These are phyloP conservation scores for Hypholoma fasciculare DNA, from an alignment of 768 basidiomycete genomes.

Conservation along the genomic window DNA sequence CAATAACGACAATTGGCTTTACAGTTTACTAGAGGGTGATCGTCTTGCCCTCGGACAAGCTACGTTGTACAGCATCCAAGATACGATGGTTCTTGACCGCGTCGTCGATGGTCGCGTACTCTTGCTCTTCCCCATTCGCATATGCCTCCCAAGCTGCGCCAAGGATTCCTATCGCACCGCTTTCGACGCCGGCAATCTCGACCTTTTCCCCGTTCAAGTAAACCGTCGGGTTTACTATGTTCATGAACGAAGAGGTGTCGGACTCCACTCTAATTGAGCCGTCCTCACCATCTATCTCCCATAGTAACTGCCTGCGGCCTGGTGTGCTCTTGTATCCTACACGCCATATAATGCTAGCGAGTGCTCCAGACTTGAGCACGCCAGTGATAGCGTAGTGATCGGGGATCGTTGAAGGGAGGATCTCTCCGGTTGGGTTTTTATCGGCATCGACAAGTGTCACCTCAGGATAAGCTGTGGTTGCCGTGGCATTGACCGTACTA, in stretches of 20 bases:
- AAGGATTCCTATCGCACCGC: neutral
- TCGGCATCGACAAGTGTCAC: conserved; percentile 1
- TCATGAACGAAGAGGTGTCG: neutral
- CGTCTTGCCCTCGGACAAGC: neutral
- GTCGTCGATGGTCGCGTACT: neutral
- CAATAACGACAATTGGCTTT: neutral
- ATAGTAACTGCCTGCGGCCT: conserved; percentile 26
- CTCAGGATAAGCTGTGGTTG: conserved; percentile 3
- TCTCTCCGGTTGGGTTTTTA: conserved; percentile 3
- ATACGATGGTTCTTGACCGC: neutral
- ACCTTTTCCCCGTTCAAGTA: conserved; percentile 1
- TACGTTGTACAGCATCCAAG: neutral
- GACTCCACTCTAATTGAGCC: conserved; percentile 18
- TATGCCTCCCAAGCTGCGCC: neutral
- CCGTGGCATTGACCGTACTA: conserved; percentile 3
- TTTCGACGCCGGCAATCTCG: neutral
- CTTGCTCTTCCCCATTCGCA: neutral
- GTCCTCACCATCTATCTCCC: conserved; percentile 36
- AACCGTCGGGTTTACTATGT: neutral
- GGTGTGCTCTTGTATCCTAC: conserved; percentile 18
- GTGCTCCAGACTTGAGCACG: conserved; percentile 26
- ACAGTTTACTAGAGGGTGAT: neutral
- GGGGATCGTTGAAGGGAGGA: neutral
- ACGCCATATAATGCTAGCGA: conserved; percentile 26
- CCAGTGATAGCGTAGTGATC: conserved; percentile 31